phyloP scores from a whole-genome alignment of 441 rosid genomes.

The Bruguiera hainesii region DNA sequence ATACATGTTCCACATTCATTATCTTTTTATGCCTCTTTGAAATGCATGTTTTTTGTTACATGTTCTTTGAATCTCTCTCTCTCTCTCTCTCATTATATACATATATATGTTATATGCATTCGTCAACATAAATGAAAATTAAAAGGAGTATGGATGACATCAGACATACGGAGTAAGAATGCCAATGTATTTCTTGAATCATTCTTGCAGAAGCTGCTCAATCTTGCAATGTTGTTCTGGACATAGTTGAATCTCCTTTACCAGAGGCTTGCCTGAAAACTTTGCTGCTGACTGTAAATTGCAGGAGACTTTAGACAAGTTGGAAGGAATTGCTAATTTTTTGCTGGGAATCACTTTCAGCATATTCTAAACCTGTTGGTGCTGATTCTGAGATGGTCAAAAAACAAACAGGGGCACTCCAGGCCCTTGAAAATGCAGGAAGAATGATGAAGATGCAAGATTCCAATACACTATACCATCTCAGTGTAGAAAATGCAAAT shows the following conservation, averaged over 20 bases:
- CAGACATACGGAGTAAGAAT: background rate
- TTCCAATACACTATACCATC: constrained; percentile 48
- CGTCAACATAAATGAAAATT: background rate
- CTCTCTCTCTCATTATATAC: background rate
- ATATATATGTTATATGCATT: background rate
- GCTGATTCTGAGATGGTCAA: constrained; percentile 47
- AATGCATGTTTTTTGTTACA: background rate
- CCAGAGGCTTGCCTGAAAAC: constrained; percentile 70
- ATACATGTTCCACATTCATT: too few relatives aligned
- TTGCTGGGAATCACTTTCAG: constrained; percentile 59
- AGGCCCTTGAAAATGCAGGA: constrained; percentile 51
- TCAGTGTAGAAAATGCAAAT: constrained; percentile 69
- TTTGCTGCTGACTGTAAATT: constrained; percentile 61
- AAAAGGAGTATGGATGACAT: background rate
- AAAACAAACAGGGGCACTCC: constrained; percentile 55
- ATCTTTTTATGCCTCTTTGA: background rate
- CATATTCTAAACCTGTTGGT: constrained; percentile 43
- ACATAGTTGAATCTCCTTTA: constrained; percentile 71
- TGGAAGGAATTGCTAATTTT: constrained; percentile 46
- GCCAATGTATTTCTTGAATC: constrained; percentile 20
- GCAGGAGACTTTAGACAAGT: constrained; percentile 61
- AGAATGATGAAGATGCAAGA: constrained; percentile 41
- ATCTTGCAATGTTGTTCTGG: constrained; percentile 74
- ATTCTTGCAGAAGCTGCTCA: constrained; percentile 84
- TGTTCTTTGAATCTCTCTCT: background rate